Evolutionary conservation across 352 stramenopile species (phyloP), one percentile per base, ranked within the genome.

Genomic region (Phytophthora kernoviae): DNA sequence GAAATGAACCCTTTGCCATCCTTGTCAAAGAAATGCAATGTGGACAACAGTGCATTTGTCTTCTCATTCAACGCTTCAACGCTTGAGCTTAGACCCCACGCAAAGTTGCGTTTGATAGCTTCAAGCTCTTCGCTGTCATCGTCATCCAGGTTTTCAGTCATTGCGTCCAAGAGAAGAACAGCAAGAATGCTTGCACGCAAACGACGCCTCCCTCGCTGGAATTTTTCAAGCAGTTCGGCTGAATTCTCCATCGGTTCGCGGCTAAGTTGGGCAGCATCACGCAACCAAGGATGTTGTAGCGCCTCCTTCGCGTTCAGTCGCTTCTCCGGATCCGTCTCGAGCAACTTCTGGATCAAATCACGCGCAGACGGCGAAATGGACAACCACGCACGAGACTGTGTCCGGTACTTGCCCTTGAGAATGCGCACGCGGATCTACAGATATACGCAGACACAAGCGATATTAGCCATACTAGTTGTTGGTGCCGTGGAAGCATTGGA

Each of bases 1-100:
- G 82, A 88, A 48, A 94, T 94, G 54, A 91, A 94, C 2, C 85
- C 85, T 44, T 94, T 94, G 37, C 76, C 71, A 33, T 92, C 83
- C 32, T 79, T 82, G 54, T 94, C 85, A 32, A 94, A 94, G 3
- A 90, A 73, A 48, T 87, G 72, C 20, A 94, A 63, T 1, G 85
- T 89, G 17, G 79, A 90, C 1, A 90, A 42, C 48, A 92, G 43
- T 32, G 81, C 81, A 14, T 87, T 73, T 1, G 82, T 82, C 52
- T 91, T 94, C 37, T 90, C 77, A 18, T 66, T 79, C 39, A 85
- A 59, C n/a, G 82, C 79, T 33, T 88, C 70, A 14, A 81, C 65
- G 44, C 75, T 88, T 11, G 84, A 90, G 55, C 84, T 93, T 27
- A 93, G 65, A 1, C 84, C 84, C 78, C 84, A 89, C 22, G 80